phyloP scores from a whole-genome alignment of 177 flowering plant species.

The Telopea speciosissima region DNA sequence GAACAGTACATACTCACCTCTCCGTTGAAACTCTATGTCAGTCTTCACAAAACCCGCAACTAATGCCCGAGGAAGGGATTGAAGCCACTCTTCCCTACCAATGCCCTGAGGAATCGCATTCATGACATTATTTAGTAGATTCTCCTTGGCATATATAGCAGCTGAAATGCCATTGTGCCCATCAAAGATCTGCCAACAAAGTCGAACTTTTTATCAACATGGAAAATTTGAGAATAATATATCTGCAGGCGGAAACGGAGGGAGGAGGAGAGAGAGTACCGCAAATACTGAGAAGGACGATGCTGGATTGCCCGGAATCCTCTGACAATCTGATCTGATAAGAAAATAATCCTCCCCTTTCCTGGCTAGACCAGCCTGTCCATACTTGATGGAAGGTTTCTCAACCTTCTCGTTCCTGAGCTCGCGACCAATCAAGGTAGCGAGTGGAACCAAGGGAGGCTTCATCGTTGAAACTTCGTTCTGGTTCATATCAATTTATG shows the following conservation, averaged over 20 bases:
- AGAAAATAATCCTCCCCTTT: slow-evolving; percentile 96
- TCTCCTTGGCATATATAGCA: slow-evolving; percentile 85
- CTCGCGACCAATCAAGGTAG: slow-evolving; percentile 85
- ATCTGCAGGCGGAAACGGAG: background rate
- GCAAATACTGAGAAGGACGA: slow-evolving; percentile 84
- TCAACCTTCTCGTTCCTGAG: slow-evolving; percentile 71
- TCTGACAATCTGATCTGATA: slow-evolving; percentile 68
- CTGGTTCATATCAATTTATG: slow-evolving; percentile 43
- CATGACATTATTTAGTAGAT: slow-evolving; percentile 72
- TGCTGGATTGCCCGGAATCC: slow-evolving; percentile 64
- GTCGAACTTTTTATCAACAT: slow-evolving; percentile 9
- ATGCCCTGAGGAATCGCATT: slow-evolving; percentile 82
- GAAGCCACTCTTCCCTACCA: slow-evolving; percentile 88
- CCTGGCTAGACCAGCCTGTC: slow-evolving; percentile 87
- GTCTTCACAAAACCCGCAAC: slow-evolving; percentile 98
- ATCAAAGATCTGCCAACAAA: slow-evolving; percentile 73
- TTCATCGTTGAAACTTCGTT: slow-evolving; percentile 38
- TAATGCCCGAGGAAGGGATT: slow-evolving; percentile 85
- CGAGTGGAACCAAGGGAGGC: slow-evolving; percentile 71
- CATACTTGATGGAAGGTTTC: slow-evolving; percentile 77
- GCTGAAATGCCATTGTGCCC: slow-evolving; percentile 97
- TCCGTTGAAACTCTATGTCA: slow-evolving; percentile 92
- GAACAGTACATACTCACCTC: slow-evolving; percentile 34
- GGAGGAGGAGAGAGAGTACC: slow-evolving; percentile 33
- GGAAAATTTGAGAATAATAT: too few relatives aligned